Base-by-base conservation (phyloP, 73 alveolate species). In the Durusdinium trenchii region DNA sequence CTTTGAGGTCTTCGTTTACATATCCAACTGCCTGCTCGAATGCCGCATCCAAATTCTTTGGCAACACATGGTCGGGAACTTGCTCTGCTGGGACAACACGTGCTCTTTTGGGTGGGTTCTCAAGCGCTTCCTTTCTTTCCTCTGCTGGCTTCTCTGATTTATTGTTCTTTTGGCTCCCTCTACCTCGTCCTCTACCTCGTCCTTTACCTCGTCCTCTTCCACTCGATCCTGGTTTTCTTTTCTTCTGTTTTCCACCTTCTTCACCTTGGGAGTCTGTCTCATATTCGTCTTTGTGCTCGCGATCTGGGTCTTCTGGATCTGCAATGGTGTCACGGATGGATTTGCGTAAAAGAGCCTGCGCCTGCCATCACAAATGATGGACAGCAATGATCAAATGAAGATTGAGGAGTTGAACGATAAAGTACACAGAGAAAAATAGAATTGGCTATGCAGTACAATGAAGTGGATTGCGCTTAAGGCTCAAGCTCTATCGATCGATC, bases 281-380 rank as follows among this genome's bases (percentile, higher is more conserved):
- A 26, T 71, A 46, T n/a, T 71, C 30, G 23, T 71, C 9, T 71
- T 71, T 28, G 32, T 16, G 47, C 47, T 71, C 83, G 9, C 7
- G 16, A 40, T n/a, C n/a, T n/a, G n/a, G n/a, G n/a, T n/a, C n/a
- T n/a, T n/a, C n/a, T 18, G 32, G 51, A 3, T 71, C 50, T 6
- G 83, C 83, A n/a, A 28, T 26, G 5, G 50, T 16, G 83, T 32
- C 50, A 26, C 83, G 83, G 23, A 71, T 16, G 5, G 83, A 71
- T n/a, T 16, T n/a, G n/a, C 83, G 47, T 4, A 71, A 32, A 6
- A 71, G 51, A 32, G 12, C n/a, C 38, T 71, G 83, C 83, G 83
- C 83, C 83, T 71, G 83, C 83, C 32, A 62, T 26, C 76, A 62
- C n/a, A n/a, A n/a, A n/a, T n/a, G n/a, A n/a, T n/a, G n/a, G n/a